Conservation (phyloP, 768 basidiomycete species). For the Pleurotus tuoliensis region DNA sequence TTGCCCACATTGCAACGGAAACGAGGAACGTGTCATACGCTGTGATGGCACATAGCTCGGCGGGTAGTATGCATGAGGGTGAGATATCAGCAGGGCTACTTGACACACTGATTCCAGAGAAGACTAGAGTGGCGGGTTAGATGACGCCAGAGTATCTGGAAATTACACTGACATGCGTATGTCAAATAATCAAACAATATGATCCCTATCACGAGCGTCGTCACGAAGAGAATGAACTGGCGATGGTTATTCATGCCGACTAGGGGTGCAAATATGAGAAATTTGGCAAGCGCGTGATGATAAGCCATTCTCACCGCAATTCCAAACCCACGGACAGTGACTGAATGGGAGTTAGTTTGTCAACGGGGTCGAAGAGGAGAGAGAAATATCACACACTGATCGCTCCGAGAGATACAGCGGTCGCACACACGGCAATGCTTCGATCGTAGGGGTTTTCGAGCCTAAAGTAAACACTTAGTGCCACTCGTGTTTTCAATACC, state of each 20-base stretch:
- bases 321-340: slow-evolving; percentile 99
- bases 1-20: slow-evolving; percentile 78
- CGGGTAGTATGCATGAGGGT: slow-evolving; percentile 65
- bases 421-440: slow-evolving; percentile 95
- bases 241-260: slow-evolving; percentile 94
- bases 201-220: slow-evolving; percentile 80
- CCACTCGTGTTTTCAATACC: too few species aligned
- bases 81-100: slow-evolving; percentile 38
- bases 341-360: slow-evolving; percentile 32
- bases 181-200: slow-evolving; percentile 79
- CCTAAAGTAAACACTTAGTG: slow-evolving; percentile 32
- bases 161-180: slow-evolving; percentile 62
- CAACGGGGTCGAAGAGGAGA: background rate
- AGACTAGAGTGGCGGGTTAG: slow-evolving; percentile 37
- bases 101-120: slow-evolving; percentile 40
- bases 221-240: slow-evolving; percentile 92
- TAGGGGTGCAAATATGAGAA: slow-evolving; percentile 22
- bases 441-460: slow-evolving; percentile 85
- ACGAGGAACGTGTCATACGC: slow-evolving; percentile 81
- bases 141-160: slow-evolving; percentile 1
- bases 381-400: slow-evolving; percentile 65
- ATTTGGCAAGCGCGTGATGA: background rate
- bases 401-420: slow-evolving; percentile 83
- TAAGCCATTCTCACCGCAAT: slow-evolving; percentile 70
- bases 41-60: slow-evolving; percentile 65